Base-by-base conservation (phyloP, 129 eudicot genomes). In the Solidago caesia region DNA sequence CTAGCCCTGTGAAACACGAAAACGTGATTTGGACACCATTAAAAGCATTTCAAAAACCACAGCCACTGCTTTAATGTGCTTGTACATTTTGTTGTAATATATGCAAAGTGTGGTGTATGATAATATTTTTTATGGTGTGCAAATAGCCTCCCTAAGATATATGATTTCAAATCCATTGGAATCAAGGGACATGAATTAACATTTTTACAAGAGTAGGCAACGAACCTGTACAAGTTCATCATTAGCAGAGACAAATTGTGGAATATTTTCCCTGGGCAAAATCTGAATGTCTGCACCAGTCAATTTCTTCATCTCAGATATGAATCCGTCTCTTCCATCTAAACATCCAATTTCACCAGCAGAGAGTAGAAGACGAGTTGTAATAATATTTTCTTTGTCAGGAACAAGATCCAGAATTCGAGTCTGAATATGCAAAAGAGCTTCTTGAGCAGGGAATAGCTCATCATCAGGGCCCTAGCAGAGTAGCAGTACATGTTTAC, bases 401-500 rank as follows among this genome's bases (percentile, higher is more conserved):
- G 96, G 90, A 75, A 88, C 75, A 72, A 95, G 82, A 85, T 95
- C 99, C 25, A 89, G 85, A 62, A 91, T 95, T 71, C 94, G 91
- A 67, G 93, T 91, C 82, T 91, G 99, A 74, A 95, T 91, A 77
- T 95, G 99, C 82, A 95, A 80, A 77, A 95, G 86, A 27, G 99
- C 99, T 84, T 95, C 99, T 81, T 95, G 99, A 73, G 99, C 99
- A 72, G 99, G 99, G 75, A 95, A 95, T 69, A 95, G 78, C 76
- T 95, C 97, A 76, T 91, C 99, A 39, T 95, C 97, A 29, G 97
- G 96, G 64, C 96, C 97, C 99, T 95, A 64, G 33, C n/a, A n/a
- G n/a, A n/a, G n/a, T n/a, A n/a, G n/a, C 46, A 55, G 43, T 62
- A 73, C 44, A 57, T 29, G 47, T 75, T 73, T 59, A 76, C 64